Evolutionary conservation across 2,329 filamentous ascomycete genomes (phyloP), one percentile per base, ranked within the genome.

Genomic region (Aspergillus ochraceus): DNA sequence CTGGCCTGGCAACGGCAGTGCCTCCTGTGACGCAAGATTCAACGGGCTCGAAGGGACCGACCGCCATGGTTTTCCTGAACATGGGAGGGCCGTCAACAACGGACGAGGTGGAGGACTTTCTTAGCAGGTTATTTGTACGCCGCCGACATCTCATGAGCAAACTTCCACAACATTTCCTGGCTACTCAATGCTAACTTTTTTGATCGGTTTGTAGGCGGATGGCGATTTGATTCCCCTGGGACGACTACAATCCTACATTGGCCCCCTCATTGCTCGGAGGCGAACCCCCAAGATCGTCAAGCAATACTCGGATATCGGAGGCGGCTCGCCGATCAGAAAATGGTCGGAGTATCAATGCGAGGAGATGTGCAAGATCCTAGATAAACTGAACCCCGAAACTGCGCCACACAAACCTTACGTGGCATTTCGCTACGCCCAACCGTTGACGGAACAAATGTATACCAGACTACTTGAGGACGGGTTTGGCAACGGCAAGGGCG

Each of bases 41-140:
- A 6, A 85, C 85, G 0, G 86, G 84, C 52, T 83, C 84, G 2
- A 85, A 91, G 72, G 94, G 94, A 0, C 92, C 93, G 8, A 99
- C 95, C 4, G 95, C 95, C 49, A 98, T 99, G 87, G 95, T 99
- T 14, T 97, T 99, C 72, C 86, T 99, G 80, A 99, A 99, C 79
- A 99, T 99, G 95, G 95, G 95, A 61, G 95, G 95, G 0, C 95
- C 95, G 3, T 90, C 91, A 1, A 97, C 90, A 4, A 90, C 89
- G 4, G 86, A 88, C 66, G 92, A 99, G 80, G 95, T 99, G 39
- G 88, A 89, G 68, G 87, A 89, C 76, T 99, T 98, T 73, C 80
- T 99, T 52, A 95, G 90, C 75, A 88, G 93, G 68, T 82, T 99
- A 67, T 99, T 99, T 79, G 94, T 96, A 85, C 60, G 90, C 78